phyloP scores from a whole-genome alignment of 805 yeast species.

The Metschnikowia vanudenii region DNA sequence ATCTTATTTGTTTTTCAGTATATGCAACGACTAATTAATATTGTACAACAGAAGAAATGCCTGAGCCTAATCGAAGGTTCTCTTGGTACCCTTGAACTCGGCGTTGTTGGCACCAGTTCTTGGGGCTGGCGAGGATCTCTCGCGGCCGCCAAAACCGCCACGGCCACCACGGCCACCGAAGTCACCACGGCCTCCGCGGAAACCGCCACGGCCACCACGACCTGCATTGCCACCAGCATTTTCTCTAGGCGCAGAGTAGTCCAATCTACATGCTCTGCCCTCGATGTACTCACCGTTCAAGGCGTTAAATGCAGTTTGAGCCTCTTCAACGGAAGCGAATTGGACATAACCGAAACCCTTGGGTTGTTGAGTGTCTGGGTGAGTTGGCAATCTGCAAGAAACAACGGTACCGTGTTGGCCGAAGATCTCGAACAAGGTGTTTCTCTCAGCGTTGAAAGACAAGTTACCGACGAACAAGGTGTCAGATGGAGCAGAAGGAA shows the following conservation, averaged over 20 bases:
- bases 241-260: conserved; percentile 90
- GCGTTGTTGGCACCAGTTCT: conserved; percentile 61
- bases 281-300: conserved; percentile 85
- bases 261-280: conserved; percentile 93
- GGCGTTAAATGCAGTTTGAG: conserved; percentile 82
- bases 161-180: conserved; percentile 23
- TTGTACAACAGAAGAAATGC: conserved; percentile 3
- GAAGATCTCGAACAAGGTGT: conserved; percentile 68
- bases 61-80: conserved; percentile 63
- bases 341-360: conserved; percentile 99
- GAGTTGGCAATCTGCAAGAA: conserved; percentile 94
- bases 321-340: conserved; percentile 82
- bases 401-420: conserved; percentile 77
- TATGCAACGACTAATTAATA: conserved; percentile 6
- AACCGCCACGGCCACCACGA: conserved; percentile 16
- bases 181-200: conserved; percentile 20
- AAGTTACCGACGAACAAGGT: conserved; percentile 95
- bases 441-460: conserved; percentile 86
- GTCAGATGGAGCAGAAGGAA: conserved; percentile 89
- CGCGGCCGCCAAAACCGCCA: conserved; percentile 33
- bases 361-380: conserved; percentile 98
- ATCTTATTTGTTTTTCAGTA: not conserved
- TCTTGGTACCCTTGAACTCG: conserved; percentile 81
- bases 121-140: conserved; percentile 58
- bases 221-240: conserved; percentile 27